phyloP scores from a whole-genome alignment of 371 early-diverging fungal genomes.

The Mortierella sp. region DNA sequence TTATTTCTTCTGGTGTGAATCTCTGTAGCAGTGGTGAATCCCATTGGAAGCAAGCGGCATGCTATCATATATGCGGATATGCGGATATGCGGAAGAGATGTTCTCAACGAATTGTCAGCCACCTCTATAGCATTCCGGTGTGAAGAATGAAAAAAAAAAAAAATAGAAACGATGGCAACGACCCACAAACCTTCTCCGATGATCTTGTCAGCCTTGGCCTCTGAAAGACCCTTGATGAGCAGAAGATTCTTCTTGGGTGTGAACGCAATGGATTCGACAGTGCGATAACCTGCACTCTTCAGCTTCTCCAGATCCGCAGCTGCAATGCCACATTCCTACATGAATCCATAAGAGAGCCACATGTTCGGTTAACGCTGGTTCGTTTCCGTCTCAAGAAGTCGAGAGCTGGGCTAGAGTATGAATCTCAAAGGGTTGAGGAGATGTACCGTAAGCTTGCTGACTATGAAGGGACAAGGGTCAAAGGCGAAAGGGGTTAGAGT shows the following conservation, averaged over 20 bases:
- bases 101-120: too few species aligned
- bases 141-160: neutral
- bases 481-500: conserved; percentile 1
- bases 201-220: conserved; percentile 98
- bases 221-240: conserved; percentile 97
- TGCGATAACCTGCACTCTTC: conserved; percentile 93
- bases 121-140: neutral
- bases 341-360: neutral
- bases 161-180: neutral
- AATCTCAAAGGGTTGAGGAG: neutral
- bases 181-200: conserved; percentile 83
- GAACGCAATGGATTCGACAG: conserved; percentile 96
- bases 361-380: neutral
- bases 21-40: conserved; percentile 97
- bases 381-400: too few species aligned
- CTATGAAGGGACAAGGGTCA: conserved; percentile 7
- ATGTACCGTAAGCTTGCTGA: conserved; percentile 44
- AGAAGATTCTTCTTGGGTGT: conserved; percentile 95
- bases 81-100: too few species aligned
- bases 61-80: conserved; percentile 62
- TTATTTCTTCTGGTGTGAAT: conserved; percentile 91
- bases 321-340: conserved; percentile 84
- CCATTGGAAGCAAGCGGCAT: conserved; percentile 94
- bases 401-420: neutral
- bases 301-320: conserved; percentile 89